phyloP scores from a whole-genome alignment of 805 yeast genomes.

The Saccharomycopsis javanensis region DNA sequence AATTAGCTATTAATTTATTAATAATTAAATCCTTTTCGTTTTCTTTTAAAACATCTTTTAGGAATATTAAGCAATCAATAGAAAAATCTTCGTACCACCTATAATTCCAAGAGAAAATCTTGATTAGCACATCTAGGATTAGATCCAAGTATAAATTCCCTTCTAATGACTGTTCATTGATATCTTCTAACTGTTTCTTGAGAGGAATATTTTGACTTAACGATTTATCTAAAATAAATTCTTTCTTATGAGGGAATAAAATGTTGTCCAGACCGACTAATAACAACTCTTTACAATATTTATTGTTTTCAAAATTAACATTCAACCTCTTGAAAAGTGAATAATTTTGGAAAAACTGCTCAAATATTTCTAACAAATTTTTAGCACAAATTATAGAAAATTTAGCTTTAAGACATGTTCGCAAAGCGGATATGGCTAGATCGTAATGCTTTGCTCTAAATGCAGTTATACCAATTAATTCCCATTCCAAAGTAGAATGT shows the following conservation, averaged over 20 bases:
- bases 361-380: slow-evolving; percentile 39
- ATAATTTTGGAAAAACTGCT: slow-evolving; percentile 24
- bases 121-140: slow-evolving; percentile 35
- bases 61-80: slow-evolving; percentile 33
- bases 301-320: slow-evolving; percentile 17
- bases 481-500: slow-evolving; percentile 69
- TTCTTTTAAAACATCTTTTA: slow-evolving; percentile 33
- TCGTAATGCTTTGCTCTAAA: slow-evolving; percentile 38
- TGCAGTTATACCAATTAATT: slow-evolving; percentile 50
- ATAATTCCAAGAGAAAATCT: slow-evolving; percentile 49
- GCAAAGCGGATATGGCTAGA: slow-evolving; percentile 42
- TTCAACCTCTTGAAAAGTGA: slow-evolving; percentile 23
- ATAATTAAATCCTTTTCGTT: slow-evolving; percentile 27
- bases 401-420: slow-evolving; percentile 45
- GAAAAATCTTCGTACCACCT: slow-evolving; percentile 57
- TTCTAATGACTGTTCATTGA: slow-evolving; percentile 20
- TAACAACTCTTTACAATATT: slow-evolving; percentile 13
- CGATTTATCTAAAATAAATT: slow-evolving; percentile 11
- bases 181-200: slow-evolving; percentile 19
- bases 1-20: slow-evolving; percentile 24
- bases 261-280: slow-evolving; percentile 22
- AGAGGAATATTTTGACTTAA: slow-evolving; percentile 5
- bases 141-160: slow-evolving; percentile 28
- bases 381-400: slow-evolving; percentile 53
- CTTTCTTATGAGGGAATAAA: slow-evolving; percentile 18